Percentiles rank a stretch among this genome's conserved stretches.
Conservation (phyloP, 2,329 filamentous ascomycete genomes). For the Paecilomyces niveus region DNA sequence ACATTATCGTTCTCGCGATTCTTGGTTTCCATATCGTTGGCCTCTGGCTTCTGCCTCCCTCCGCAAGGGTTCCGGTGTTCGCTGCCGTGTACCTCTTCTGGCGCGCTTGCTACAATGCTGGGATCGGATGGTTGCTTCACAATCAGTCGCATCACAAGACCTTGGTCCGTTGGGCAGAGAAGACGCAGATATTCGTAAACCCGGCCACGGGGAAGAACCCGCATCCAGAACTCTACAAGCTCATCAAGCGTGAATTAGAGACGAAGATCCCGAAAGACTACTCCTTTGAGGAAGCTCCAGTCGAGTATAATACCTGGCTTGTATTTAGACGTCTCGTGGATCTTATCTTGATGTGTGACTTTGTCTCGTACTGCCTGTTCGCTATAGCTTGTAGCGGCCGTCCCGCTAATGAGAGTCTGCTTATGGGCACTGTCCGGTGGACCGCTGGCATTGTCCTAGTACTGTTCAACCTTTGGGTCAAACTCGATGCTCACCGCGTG, state of each 20-base stretch:
- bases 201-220: constrained; percentile 75
- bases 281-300: constrained; percentile 80
- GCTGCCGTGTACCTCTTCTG: constrained; percentile 84
- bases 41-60: constrained; percentile 64
- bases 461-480: constrained; percentile 96
- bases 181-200: constrained; percentile 78
- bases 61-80: constrained; percentile 67
- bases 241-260: constrained; percentile 85
- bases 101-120: constrained; percentile 85
- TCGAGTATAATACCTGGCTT: constrained; percentile 99
- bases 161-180: constrained; percentile 79
- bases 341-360: constrained; percentile 97
- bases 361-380: constrained; percentile 93
- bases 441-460: constrained; percentile 67
- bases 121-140: constrained; percentile 83
- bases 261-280: constrained; percentile 93
- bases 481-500: constrained; percentile 92
- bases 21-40: constrained; percentile 67
- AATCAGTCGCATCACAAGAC: constrained; percentile 84
- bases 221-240: constrained; percentile 70
- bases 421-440: constrained; percentile 72
- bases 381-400: constrained; percentile 77
- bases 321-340: constrained; percentile 93
- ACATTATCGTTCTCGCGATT: constrained; percentile 70
- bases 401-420: constrained; percentile 62